Conservation (phyloP, 2,329 filamentous ascomycete species). For the Proliferodiscus dingleyae region DNA sequence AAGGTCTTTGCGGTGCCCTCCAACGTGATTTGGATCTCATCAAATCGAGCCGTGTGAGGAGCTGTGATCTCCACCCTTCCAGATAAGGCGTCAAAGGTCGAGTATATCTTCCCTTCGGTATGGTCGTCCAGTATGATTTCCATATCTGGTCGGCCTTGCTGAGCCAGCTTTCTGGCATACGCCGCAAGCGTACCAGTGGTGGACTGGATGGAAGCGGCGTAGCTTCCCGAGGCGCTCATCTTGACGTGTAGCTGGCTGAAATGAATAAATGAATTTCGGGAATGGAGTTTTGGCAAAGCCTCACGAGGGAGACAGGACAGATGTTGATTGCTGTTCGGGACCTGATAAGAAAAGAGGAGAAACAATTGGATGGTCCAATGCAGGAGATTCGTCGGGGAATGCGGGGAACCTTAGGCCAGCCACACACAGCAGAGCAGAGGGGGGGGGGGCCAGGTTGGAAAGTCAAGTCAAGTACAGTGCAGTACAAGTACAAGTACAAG, state of each 20-base stretch:
- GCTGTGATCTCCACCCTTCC: conserved; percentile 27
- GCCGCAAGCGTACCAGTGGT: conserved; percentile 23
- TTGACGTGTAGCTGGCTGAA: too few species aligned
- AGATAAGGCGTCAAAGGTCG: conserved; percentile 27
- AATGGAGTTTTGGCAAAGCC: background rate
- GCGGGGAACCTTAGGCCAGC: background rate
- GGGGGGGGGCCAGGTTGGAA: background rate
- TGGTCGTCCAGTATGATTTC: conserved; percentile 27
- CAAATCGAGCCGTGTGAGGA: conserved; percentile 26
- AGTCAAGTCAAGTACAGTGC: background rate
- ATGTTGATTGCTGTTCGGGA: background rate
- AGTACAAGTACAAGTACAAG: background rate
- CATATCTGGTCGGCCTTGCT: conserved; percentile 21
- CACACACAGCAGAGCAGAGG: too few species aligned
- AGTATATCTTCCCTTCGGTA: conserved; percentile 24
- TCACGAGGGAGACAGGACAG: conserved; percentile 2
- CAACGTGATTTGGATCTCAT: conserved; percentile 29
- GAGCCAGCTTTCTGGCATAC: conserved; percentile 23
- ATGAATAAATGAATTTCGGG: background rate
- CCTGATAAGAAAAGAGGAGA: background rate
- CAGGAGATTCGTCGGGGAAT: background rate
- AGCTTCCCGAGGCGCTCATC: conserved; percentile 14
- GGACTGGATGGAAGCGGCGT: conserved; percentile 21
- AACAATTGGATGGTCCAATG: background rate
- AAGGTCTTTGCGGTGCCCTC: conserved; percentile 27